Evolutionary conservation across 768 basidiomycete species (phyloP).

Genomic region (Podaxis sp.): DNA sequence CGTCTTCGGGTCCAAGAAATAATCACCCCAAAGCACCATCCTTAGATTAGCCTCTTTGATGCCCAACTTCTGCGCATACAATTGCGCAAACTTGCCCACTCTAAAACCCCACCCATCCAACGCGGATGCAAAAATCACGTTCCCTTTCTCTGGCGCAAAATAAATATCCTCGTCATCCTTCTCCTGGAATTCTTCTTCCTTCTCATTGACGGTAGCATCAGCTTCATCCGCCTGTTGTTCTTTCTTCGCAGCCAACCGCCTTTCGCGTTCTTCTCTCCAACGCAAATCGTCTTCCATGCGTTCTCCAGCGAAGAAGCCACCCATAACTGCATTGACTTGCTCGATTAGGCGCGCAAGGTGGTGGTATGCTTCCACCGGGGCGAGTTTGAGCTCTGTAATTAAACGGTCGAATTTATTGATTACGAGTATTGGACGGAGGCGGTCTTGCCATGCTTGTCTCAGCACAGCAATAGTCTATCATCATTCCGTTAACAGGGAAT

Average conservation of each 20-base stretch:
- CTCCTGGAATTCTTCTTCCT: slow-evolving; percentile 79
- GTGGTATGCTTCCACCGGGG: slow-evolving; percentile 91
- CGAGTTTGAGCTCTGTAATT: slow-evolving; percentile 88
- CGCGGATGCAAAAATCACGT: slow-evolving; percentile 95
- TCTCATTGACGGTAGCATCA: slow-evolving; percentile 57
- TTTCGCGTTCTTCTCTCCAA: slow-evolving; percentile 91
- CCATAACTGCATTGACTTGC: slow-evolving; percentile 98
- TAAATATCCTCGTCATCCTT: slow-evolving; percentile 98
- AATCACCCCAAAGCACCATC: slow-evolving; percentile 95
- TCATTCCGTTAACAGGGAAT: not conserved
- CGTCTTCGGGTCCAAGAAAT: slow-evolving; percentile 93
- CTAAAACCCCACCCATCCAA: slow-evolving; percentile 99
- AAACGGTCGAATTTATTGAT: slow-evolving; percentile 97
- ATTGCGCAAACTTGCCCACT: slow-evolving; percentile 87
- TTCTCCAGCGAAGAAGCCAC: slow-evolving; percentile 90
- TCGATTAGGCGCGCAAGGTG: slow-evolving; percentile 93
- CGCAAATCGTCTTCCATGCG: slow-evolving; percentile 95
- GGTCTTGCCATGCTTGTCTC: slow-evolving; percentile 91
- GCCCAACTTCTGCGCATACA: slow-evolving; percentile 88
- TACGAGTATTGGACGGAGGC: slow-evolving; percentile 86
- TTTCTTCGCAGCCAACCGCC: slow-evolving; percentile 74
- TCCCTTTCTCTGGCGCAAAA: slow-evolving; percentile 93
- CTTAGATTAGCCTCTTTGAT: slow-evolving; percentile 87
- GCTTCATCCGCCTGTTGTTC: slow-evolving; percentile 67
- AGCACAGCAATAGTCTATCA: slow-evolving; percentile 90